phyloP scores from a whole-genome alignment of 139 green algal genomes.

The Chlamydomonas sphaeroides region DNA sequence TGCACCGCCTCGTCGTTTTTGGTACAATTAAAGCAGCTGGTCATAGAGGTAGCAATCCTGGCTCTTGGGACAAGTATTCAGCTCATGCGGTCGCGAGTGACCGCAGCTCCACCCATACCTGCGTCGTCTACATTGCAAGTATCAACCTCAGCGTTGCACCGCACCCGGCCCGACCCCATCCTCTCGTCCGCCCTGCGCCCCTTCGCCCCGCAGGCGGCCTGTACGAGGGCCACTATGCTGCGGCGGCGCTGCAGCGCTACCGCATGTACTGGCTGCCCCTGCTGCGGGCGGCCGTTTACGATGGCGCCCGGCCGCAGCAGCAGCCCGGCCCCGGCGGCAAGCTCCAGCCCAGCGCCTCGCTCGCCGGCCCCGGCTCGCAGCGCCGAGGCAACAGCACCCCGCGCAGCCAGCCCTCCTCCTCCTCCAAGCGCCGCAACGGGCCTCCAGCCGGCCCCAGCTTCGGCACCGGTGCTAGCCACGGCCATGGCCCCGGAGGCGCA shows the following conservation, averaged over 20 bases:
- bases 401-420: no score
- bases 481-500: no score
- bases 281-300: neutral
- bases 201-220: neutral
- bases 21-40: neutral
- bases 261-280: conserved; percentile 18
- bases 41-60: neutral
- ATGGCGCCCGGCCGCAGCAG: neutral
- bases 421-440: neutral
- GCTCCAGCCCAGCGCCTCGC: neutral
- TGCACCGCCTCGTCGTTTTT: neutral
- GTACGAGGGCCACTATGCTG: conserved; percentile 1
- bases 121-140: no score
- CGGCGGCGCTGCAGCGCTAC: neutral
- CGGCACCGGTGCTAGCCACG: no score
- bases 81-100: no score
- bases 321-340: neutral
- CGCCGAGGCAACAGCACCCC: neutral
- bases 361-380: neutral
- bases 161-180: neutral
- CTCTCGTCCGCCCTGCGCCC: no score
- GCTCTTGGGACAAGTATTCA: neutral
- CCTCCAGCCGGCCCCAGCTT: neutral
- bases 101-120: neutral
- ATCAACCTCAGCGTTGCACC: no score